A percentile compares a stretch with the other conserved stretches of the same genome.
These are phyloP conservation scores for Tieghemiomyces parasiticus DNA, from an alignment of 192 early-diverging fungal genomes.

Conservation along the genomic window DNA sequence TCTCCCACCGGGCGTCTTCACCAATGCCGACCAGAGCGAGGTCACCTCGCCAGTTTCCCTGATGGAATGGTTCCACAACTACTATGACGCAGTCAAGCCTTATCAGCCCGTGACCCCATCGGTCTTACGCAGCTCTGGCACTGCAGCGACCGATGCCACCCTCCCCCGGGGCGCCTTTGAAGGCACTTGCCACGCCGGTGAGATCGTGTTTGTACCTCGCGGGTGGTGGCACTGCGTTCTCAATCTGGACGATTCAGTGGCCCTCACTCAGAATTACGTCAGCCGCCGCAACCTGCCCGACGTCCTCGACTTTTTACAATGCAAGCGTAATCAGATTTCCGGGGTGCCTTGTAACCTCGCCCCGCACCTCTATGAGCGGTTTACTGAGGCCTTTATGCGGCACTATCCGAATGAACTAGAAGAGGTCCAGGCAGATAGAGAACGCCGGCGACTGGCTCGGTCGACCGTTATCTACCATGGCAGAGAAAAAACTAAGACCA, in stretches of 20 bases:
- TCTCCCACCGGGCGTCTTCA: slow-evolving; percentile 51
- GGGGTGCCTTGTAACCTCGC: slow-evolving; percentile 18
- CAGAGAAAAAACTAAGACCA: too few relatives aligned
- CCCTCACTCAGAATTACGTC: slow-evolving; percentile 63
- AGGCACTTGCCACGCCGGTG: slow-evolving; percentile 45
- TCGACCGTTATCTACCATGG: too few relatives aligned
- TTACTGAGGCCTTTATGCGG: slow-evolving; percentile 19
- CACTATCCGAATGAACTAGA: slow-evolving; percentile 6
- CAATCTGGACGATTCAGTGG: slow-evolving; percentile 50
- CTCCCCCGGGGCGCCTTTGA: slow-evolving; percentile 31
- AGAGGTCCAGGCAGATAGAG: too few relatives aligned
- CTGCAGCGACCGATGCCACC: slow-evolving; percentile 8
- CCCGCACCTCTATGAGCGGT: slow-evolving; percentile 27
- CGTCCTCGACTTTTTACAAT: slow-evolving; percentile 30
- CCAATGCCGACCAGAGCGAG: slow-evolving; percentile 43
- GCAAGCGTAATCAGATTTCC: slow-evolving; percentile 34
- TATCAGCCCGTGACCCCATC: not conserved
- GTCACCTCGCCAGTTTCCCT: slow-evolving; percentile 56
- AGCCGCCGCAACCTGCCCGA: slow-evolving; percentile 31
- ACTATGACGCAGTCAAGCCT: slow-evolving; percentile 31
- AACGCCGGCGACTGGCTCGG: too few relatives aligned
- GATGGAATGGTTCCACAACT: slow-evolving; percentile 52
- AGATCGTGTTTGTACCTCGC: slow-evolving; percentile 51
- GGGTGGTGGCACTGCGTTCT: slow-evolving; percentile 68
- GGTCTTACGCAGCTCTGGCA: too few relatives aligned